Percentiles rank a stretch among this genome's conserved stretches.
Conservation (phyloP, 129 eudicot genomes). For the Dittrichia graveolens region DNA sequence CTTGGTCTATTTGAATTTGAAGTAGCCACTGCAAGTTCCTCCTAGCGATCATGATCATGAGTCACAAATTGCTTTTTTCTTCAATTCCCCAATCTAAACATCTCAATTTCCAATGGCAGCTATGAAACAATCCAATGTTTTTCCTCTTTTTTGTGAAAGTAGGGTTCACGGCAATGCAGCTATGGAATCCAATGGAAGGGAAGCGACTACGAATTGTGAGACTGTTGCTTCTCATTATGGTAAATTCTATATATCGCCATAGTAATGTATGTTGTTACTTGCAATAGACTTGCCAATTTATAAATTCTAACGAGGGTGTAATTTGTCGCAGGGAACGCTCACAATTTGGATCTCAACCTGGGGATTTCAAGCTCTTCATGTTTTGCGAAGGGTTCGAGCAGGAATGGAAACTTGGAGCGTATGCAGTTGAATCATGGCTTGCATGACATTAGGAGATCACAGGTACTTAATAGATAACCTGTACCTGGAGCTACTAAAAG, state of each 20-base stretch:
- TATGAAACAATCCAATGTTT: slow-evolving; percentile 30
- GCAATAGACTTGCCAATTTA: not conserved
- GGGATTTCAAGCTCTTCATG: slow-evolving; percentile 54
- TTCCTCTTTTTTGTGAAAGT: slow-evolving; percentile 28
- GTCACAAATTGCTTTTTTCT: slow-evolving; percentile 14
- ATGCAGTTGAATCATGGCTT: slow-evolving; percentile 32
- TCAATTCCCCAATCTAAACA: slow-evolving; percentile 12
- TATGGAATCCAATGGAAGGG: slow-evolving; percentile 45
- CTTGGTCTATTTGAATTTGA: no score
- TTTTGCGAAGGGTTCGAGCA: slow-evolving; percentile 31
- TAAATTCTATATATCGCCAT: slow-evolving; percentile 7
- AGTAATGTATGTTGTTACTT: not conserved
- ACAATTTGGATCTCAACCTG: slow-evolving; percentile 63
- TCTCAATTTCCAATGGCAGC: not conserved
- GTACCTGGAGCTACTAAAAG: no score
- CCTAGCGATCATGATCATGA: slow-evolving; percentile 27
- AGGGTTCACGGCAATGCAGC: slow-evolving; percentile 64
- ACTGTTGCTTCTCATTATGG: slow-evolving; percentile 33
- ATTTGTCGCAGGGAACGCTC: slow-evolving; percentile 39
- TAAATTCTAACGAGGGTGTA: not conserved
- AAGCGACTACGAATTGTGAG: slow-evolving; percentile 48
- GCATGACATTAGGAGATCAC: slow-evolving; percentile 38
- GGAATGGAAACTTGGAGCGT: slow-evolving; percentile 28
- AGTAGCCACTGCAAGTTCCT: no score
- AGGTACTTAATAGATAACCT: slow-evolving; percentile 24